Evolutionary conservation across 2,329 filamentous ascomycete genomes (phyloP), one percentile per base, ranked within the genome.

Genomic region (Colletotrichum euphorbiae): DNA sequence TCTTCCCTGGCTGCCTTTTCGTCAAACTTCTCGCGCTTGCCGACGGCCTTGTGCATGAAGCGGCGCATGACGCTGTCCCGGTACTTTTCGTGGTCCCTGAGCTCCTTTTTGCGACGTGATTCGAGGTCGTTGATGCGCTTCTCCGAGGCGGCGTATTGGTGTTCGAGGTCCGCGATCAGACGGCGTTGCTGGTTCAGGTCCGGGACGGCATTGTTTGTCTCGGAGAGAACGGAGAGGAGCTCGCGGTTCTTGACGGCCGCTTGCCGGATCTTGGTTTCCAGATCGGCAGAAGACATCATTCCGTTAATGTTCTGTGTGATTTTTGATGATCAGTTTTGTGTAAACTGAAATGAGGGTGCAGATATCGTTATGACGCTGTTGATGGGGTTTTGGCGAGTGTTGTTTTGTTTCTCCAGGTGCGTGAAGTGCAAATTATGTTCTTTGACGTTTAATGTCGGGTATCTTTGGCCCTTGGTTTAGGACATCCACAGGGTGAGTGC

Each of bases 1-100:
- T 88, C 85, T 74, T 88, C 86, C 69, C 84, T 85, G 55, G 81
- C 80, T 13, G 84, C 83, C 56, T 79, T 80, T n/a, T 80, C 79
- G 15, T 78, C 76, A 70, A 85, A 86, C 57, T 82, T 81, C n/a
- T 81, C 82, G 46, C 80, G 79, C 69, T 82, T 82, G 31, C 86
- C 83, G 4, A 81, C 78, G 9, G 85, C 77, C 67, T 82, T 84
- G 79, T 85, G 85, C 43, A 82, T 77, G 72, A 86, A 84, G 43
- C 85, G 83, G 61, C 80, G 81, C 72, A 87, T 77, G 54, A 83
- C 81, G 50, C 82, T 84, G 76, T 87, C 82, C 62, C 84, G 83
- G 73, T 87, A 86, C 61, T 80, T 82, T 61, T 84, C 78, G 69
- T 88, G 85, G 13, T 86, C 84, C 52, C 81, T 81, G 46, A 83